Evolutionary conservation across 2,329 filamentous ascomycete species (phyloP).

Genomic region (Monilinia polystroma): DNA sequence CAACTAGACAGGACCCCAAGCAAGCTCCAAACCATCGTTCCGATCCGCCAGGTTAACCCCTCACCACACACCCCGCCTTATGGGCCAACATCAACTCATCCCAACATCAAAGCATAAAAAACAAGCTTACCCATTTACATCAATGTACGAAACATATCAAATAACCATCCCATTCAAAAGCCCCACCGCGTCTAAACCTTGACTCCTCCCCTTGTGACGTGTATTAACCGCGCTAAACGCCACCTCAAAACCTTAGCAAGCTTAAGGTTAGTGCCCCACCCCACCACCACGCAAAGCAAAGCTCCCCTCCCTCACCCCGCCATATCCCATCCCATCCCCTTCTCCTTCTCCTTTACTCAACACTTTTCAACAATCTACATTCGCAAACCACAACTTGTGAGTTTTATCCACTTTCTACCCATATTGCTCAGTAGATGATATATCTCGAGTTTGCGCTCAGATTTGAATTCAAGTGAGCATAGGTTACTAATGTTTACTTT

Average conservation of each 20-base stretch:
- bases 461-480: too few relatives aligned
- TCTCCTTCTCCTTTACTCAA: slow-evolving; percentile 5
- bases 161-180: not conserved
- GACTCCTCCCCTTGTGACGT: not conserved
- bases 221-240: slow-evolving; percentile 6
- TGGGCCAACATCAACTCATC: not conserved
- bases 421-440: not conserved
- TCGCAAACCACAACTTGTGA: not conserved
- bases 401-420: not conserved
- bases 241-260: not conserved
- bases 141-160: not conserved
- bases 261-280: not conserved
- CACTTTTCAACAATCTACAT: not conserved
- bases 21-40: too few relatives aligned
- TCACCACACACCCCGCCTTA: not conserved
- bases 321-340: not conserved
- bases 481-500: not conserved
- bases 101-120: too few relatives aligned
- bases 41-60: not conserved
- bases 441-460: too few relatives aligned
- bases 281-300: not conserved
- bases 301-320: slow-evolving; percentile 19
- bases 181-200: not conserved
- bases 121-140: too few relatives aligned
- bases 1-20: too few relatives aligned